A percentile compares a stretch with the other conserved stretches of the same genome.
phyloP scores from a whole-genome alignment of 306 rosid species.

The Ochetophila trinervis region DNA sequence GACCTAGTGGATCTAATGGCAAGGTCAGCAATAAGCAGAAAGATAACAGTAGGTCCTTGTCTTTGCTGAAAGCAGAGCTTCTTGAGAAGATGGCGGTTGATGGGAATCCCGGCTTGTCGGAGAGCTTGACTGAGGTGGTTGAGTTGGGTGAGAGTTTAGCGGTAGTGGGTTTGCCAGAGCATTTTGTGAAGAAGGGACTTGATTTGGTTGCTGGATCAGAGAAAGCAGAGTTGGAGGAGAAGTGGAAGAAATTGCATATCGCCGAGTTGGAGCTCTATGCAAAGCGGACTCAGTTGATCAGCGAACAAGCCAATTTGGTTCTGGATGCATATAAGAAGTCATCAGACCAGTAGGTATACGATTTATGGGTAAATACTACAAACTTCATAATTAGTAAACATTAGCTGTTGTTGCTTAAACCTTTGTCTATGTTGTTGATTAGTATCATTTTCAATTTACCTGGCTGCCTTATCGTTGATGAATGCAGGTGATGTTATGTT shows the following conservation, averaged over 20 bases:
- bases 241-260: slow-evolving; percentile 44
- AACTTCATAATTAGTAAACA: no score
- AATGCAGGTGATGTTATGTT: not conserved
- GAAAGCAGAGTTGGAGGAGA: slow-evolving; percentile 42
- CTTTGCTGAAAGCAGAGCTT: slow-evolving; percentile 21
- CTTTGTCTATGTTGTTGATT: not conserved
- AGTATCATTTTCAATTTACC: not conserved
- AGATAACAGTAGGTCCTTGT: slow-evolving; percentile 17
- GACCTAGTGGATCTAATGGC: slow-evolving; percentile 23
- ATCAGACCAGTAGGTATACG: slow-evolving; percentile 26
- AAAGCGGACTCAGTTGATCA: not conserved
- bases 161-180: slow-evolving; percentile 28
- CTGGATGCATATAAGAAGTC: slow-evolving; percentile 36
- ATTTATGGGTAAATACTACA: no score
- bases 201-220: slow-evolving; percentile 34
- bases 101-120: not conserved
- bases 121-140: slow-evolving; percentile 24
- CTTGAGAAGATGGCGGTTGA: slow-evolving; percentile 14
- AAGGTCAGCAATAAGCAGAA: slow-evolving; percentile 33
- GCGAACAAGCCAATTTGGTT: slow-evolving; percentile 25
- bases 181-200: slow-evolving; percentile 33
- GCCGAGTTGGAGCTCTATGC: slow-evolving; percentile 49
- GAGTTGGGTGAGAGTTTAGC: slow-evolving; percentile 21
- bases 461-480: not conserved
- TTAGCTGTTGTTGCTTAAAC: not conserved